These are phyloP conservation scores for Arthrobotrys sinensis DNA, from an alignment of 2,329 filamentous ascomycete genomes.

Conservation along the genomic window DNA sequence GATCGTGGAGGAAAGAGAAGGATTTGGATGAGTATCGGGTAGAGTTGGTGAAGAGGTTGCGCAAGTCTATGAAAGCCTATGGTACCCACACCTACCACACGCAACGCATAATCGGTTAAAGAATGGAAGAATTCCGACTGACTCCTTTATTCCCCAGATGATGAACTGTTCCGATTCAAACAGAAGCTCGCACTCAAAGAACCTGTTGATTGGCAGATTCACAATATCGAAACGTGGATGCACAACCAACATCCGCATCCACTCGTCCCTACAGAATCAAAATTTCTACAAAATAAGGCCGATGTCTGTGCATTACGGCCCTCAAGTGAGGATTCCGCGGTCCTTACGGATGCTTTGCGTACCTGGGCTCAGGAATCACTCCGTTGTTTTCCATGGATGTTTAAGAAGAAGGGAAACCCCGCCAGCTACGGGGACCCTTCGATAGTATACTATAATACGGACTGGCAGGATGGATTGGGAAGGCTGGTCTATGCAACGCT, in stretches of 20 bases:
- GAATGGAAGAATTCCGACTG: neutral
- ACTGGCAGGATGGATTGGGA: constrained; percentile 41
- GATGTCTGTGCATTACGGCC: constrained; percentile 41
- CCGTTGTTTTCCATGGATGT: constrained; percentile 32
- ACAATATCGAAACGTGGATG: constrained; percentile 52
- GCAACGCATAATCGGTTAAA: neutral
- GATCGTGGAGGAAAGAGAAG: constrained; percentile 53
- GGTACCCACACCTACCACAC: constrained; percentile 21
- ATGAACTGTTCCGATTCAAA: constrained; percentile 56
- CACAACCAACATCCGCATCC: constrained; percentile 46
- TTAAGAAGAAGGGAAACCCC: constrained; percentile 49
- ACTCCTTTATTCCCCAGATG: constrained; percentile 10
- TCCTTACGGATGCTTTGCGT: constrained; percentile 44
- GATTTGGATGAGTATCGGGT: constrained; percentile 52
- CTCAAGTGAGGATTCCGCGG: constrained; percentile 49
- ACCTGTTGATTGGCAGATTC: constrained; percentile 39
- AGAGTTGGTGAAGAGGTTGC: constrained; percentile 38
- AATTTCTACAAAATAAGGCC: constrained; percentile 34
- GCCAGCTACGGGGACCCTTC: constrained; percentile 40
- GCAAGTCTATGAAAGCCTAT: constrained; percentile 53
- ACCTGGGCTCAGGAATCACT: constrained; percentile 35
- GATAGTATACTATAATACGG: constrained; percentile 51
- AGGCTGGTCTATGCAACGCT: constrained; percentile 41
- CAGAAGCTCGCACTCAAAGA: constrained; percentile 40
- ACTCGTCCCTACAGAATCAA: constrained; percentile 40